Percentiles rank a stretch among this genome's conserved stretches.
These are phyloP conservation scores for Graphiopsis chlorocephala DNA, from an alignment of 2,329 filamentous ascomycete species.

Conservation along the genomic window DNA sequence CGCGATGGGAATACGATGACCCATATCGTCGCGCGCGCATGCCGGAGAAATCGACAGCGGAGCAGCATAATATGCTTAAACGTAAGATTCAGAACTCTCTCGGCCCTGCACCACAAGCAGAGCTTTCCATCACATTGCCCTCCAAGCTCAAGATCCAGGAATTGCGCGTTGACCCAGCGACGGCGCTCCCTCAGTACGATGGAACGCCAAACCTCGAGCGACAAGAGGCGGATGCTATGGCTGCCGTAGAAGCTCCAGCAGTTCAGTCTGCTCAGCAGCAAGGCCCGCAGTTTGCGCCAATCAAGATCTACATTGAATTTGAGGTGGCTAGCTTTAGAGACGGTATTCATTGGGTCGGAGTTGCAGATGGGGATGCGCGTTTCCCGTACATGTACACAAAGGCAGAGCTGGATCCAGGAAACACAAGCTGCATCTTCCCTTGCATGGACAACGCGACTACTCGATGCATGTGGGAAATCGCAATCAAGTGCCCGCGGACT, in stretches of 20 bases:
- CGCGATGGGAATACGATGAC: slow-evolving; percentile 51
- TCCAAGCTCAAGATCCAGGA: slow-evolving; percentile 61
- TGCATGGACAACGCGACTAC: slow-evolving; percentile 84
- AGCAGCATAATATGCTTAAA: slow-evolving; percentile 74
- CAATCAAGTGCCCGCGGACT: slow-evolving; percentile 80
- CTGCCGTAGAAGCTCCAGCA: slow-evolving; percentile 31
- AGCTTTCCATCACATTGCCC: slow-evolving; percentile 59
- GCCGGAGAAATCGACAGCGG: slow-evolving; percentile 60
- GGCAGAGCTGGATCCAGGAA: slow-evolving; percentile 73
- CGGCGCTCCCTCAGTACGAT: slow-evolving; percentile 37
- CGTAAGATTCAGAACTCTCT: slow-evolving; percentile 62
- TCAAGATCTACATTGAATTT: slow-evolving; percentile 73
- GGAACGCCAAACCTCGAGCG: slow-evolving; percentile 39
- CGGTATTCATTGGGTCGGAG: slow-evolving; percentile 86
- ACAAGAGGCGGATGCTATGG: slow-evolving; percentile 34
- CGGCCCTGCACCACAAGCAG: slow-evolving; percentile 52
- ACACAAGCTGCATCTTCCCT: slow-evolving; percentile 83
- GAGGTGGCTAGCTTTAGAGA: slow-evolving; percentile 72
- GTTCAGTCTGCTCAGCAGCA: slow-evolving; percentile 29
- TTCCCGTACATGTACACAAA: slow-evolving; percentile 92
- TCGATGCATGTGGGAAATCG: slow-evolving; percentile 82
- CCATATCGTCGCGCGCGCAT: slow-evolving; percentile 66
- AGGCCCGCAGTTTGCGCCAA: slow-evolving; percentile 52
- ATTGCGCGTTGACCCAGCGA: slow-evolving; percentile 46
- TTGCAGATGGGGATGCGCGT: slow-evolving; percentile 72